Conservation (phyloP, 768 basidiomycete genomes). For the Termitomyces sp. region DNA sequence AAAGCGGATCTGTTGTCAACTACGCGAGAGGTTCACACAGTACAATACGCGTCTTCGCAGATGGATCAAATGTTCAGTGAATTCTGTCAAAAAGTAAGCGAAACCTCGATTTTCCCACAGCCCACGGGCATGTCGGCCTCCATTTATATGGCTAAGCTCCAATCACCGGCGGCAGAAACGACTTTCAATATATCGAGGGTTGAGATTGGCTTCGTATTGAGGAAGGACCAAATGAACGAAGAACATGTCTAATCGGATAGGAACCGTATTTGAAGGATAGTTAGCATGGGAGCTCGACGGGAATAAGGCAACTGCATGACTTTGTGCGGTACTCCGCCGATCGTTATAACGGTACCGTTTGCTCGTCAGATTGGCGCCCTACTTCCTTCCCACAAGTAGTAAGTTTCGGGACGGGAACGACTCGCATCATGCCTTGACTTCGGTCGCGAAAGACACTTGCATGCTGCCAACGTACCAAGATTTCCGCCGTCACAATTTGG, state of each 20-base stretch:
- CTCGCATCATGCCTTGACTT: background rate
- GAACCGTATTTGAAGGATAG: background rate
- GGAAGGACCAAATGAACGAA: background rate
- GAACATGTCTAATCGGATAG: background rate
- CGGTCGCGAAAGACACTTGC: background rate
- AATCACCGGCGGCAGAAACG: background rate
- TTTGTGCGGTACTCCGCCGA: background rate
- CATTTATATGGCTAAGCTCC: background rate
- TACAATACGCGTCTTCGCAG: background rate
- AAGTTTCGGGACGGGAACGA: background rate
- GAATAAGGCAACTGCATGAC: background rate
- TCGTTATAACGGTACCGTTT: background rate
- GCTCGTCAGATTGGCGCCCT: background rate
- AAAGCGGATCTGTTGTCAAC: too few species aligned
- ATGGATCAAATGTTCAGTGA: background rate
- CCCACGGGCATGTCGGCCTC: background rate
- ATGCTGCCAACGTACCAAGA: background rate
- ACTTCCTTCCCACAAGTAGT: background rate
- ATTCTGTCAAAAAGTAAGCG: background rate
- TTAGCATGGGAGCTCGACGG: background rate
- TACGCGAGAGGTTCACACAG: background rate
- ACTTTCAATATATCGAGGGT: background rate
- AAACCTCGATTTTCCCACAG: background rate
- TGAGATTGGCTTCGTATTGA: background rate
- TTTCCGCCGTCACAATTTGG: background rate